These are phyloP conservation scores for Pachyrhizus erosus DNA, from an alignment of 306 rosid species.

Conservation along the genomic window DNA sequence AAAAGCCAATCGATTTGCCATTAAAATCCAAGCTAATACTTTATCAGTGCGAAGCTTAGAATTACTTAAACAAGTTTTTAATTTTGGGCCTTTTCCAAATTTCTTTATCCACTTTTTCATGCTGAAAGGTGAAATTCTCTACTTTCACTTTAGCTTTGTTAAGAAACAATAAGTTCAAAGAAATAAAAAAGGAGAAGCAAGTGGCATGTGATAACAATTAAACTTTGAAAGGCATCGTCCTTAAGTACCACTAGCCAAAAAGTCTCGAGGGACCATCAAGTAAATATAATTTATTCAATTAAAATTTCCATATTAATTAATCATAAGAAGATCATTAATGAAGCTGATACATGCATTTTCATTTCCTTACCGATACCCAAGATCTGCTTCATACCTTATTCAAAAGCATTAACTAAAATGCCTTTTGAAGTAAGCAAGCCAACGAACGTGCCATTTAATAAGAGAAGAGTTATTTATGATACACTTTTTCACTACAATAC, in stretches of 20 bases:
- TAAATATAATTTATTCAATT: background rate
- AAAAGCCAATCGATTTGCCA: background rate
- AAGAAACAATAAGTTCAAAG: conserved; percentile 19
- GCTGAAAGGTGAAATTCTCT: conserved; percentile 35
- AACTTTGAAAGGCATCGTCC: conserved; percentile 40
- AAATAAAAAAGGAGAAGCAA: conserved; percentile 36
- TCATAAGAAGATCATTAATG: conserved; percentile 53
- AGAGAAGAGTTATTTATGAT: background rate
- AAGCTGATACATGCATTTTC: conserved; percentile 13
- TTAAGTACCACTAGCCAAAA: conserved; percentile 39
- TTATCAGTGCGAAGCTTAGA: background rate
- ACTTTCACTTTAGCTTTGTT: conserved; percentile 45
- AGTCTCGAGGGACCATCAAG: conserved; percentile 36
- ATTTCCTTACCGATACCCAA: conserved; percentile 23
- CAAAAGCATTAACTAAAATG: conserved; percentile 43
- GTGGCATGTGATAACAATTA: conserved; percentile 55
- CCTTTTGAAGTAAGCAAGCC: conserved; percentile 47
- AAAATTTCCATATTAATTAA: conserved; percentile 40
- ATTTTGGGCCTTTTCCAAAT: background rate
- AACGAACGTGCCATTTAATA: conserved; percentile 36
- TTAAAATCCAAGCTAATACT: background rate
- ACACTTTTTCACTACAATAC: background rate
- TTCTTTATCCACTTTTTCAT: background rate
- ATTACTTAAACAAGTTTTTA: conserved; percentile 11
- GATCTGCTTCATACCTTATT: conserved; percentile 41